Evolutionary conservation across 768 basidiomycete genomes (phyloP).

Genomic region (Hortiboletus flavorubellus): DNA sequence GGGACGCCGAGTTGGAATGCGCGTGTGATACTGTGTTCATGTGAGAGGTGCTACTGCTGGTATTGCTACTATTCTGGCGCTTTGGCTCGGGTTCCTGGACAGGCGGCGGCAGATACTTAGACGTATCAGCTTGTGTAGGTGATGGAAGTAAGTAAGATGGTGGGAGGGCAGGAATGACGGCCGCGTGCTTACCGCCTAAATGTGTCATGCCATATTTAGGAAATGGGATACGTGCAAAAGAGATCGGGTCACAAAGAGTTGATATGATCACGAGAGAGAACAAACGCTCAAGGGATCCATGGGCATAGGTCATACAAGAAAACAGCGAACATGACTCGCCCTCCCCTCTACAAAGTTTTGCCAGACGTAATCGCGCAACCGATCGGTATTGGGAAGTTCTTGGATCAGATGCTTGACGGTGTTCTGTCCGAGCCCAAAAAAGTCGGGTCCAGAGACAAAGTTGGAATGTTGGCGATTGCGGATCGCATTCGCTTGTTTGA

Average conservation of each 20-base stretch:
- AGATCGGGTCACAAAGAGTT: conserved; percentile 17
- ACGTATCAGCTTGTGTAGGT: conserved; percentile 23
- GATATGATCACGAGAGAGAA: conserved; percentile 9
- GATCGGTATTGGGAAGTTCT: conserved; percentile 69
- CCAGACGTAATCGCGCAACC: conserved; percentile 80
- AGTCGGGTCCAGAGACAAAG: conserved; percentile 85
- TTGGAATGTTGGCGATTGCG: conserved; percentile 82
- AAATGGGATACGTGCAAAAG: conserved; percentile 25
- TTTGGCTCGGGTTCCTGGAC: conserved; percentile 19
- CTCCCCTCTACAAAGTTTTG: conserved; percentile 81
- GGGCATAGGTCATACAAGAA: conserved; percentile 6
- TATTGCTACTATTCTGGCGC: conserved; percentile 12
- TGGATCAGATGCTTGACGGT: conserved; percentile 91
- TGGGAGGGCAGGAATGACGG: conserved; percentile 76
- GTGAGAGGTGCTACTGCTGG: conserved; percentile 5
- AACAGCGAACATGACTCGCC: conserved; percentile 47
- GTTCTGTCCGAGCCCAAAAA: conserved; percentile 84
- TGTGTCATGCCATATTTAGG: conserved; percentile 43
- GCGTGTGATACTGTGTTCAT: conserved; percentile 7
- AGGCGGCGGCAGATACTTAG: conserved; percentile 30
- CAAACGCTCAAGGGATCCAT: background rate
- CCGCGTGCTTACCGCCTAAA: conserved; percentile 77
- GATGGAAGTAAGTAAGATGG: conserved; percentile 29
- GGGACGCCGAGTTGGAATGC: conserved; percentile 20
- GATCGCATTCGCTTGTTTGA: conserved; percentile 77